A percentile compares a stretch with the other conserved stretches of the same genome.
phyloP scores from a whole-genome alignment of 805 yeast species.

The Candida argentea region DNA sequence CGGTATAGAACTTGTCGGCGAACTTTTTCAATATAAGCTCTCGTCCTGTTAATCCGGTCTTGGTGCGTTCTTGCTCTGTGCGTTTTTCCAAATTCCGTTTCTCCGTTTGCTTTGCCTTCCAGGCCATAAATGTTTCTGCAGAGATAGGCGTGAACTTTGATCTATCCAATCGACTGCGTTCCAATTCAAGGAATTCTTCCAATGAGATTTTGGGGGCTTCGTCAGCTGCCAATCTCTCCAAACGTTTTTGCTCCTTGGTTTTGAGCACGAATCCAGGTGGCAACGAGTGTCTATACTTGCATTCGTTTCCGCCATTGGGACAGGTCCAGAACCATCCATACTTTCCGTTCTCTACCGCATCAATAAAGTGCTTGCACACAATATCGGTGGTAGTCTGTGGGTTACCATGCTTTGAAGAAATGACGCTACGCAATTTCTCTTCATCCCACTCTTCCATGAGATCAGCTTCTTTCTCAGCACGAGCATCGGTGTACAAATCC shows the following conservation, averaged over 20 bases:
- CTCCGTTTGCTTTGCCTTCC: conserved; percentile 68
- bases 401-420: conserved; percentile 88
- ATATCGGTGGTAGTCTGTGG: conserved; percentile 89
- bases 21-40: conserved; percentile 57
- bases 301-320: conserved; percentile 86
- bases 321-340: conserved; percentile 99
- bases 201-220: conserved; percentile 82
- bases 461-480: conserved; percentile 64
- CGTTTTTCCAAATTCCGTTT: conserved; percentile 35
- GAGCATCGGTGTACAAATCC: conserved; percentile 86
- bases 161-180: conserved; percentile 73
- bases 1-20: conserved; percentile 44
- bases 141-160: conserved; percentile 80
- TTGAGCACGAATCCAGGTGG: conserved; percentile 96
- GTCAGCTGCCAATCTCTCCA: conserved; percentile 79
- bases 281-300: conserved; percentile 90
- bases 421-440: conserved; percentile 80
- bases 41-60: conserved; percentile 52
- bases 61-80: conserved; percentile 25
- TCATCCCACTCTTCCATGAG: conserved; percentile 98
- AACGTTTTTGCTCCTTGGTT: conserved; percentile 89
- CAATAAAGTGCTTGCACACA: conserved; percentile 88
- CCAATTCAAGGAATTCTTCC: conserved; percentile 93
- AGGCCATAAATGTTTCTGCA: conserved; percentile 61
- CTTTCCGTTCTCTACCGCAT: conserved; percentile 93